Percentiles rank a stretch among this genome's conserved stretches.
These are phyloP conservation scores for Globisporangium irregulare DNA, from an alignment of 352 stramenopile genomes.

Conservation along the genomic window DNA sequence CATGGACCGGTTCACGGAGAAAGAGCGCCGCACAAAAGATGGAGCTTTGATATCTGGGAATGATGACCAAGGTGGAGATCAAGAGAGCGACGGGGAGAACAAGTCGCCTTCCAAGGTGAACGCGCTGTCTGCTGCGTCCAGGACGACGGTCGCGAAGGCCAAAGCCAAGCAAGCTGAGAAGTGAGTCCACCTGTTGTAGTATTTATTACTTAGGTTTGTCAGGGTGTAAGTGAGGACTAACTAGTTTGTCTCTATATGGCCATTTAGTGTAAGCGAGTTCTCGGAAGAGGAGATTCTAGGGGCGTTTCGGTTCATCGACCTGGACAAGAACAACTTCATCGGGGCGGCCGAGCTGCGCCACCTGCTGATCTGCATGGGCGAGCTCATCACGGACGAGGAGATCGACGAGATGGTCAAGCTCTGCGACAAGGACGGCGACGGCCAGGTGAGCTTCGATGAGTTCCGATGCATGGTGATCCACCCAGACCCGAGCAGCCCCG, in stretches of 20 bases:
- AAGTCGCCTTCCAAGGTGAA: constrained; percentile 13
- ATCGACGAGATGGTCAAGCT: constrained; percentile 93
- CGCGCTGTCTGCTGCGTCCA: constrained; percentile 16
- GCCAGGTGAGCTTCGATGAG: constrained; percentile 91
- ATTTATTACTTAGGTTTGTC: neutral
- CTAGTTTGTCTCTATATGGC: neutral
- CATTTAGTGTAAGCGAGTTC: constrained; percentile 62
- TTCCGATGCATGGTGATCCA: constrained; percentile 90
- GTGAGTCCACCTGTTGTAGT: constrained; percentile 15
- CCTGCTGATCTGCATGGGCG: constrained; percentile 94
- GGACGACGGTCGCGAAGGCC: constrained; percentile 16
- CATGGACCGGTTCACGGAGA: constrained; percentile 72
- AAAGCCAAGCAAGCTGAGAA: constrained; percentile 26
- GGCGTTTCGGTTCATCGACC: constrained; percentile 91
- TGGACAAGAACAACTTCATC: constrained; percentile 94
- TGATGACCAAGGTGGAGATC: neutral
- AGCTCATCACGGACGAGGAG: constrained; percentile 94
- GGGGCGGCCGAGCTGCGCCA: constrained; percentile 91
- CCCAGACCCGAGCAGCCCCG: constrained; percentile 77
- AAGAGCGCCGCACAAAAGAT: constrained; percentile 71
- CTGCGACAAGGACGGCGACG: constrained; percentile 91
- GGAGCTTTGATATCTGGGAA: constrained; percentile 21
- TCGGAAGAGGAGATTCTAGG: constrained; percentile 90
- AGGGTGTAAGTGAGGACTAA: neutral
- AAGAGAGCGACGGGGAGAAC: neutral